Base-by-base conservation (phyloP, 2,329 filamentous ascomycete genomes). In the Pseudogymnoascus sp. region DNA sequence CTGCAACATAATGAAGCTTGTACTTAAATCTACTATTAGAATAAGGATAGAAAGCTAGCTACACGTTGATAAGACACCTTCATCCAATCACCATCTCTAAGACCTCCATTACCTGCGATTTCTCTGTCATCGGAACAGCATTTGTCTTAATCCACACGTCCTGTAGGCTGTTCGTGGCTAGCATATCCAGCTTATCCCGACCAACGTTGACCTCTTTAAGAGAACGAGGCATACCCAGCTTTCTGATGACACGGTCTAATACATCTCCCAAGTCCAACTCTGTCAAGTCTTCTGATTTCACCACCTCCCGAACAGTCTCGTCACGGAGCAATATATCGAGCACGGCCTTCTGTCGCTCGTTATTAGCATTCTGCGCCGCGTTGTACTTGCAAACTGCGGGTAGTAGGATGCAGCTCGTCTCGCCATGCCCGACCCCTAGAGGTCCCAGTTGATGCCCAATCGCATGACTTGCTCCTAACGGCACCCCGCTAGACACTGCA, bases 331-430 rank as follows among this genome's bases (percentile, higher is more conserved):
- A 31, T 6, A 31, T 6, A 31, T 31, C 29, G 29, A 31, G 29
- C 29, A 31, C 29, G 29, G 29, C 29, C 29, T 31, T 31, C 29
- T 8, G 29, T 31, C 29, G 7, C 29, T 31, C 29, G 29, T 31
- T 31, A 31, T 31, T 31, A 31, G 29, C 29, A 8, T 31, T 31
- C 6, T 31, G 29, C 7, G 29, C 29, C 29, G 29, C 29, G 64
- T 86, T 87, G 68, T 77, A 86, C 68, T 80, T 81, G 69, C 81
- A 81, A 5, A 86, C 82, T 0, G 80, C 77, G 0, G 83, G 82
- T 37, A 81, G 75, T 63, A 83, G 74, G 53, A 81, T 79, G 69
- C 79, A 86, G 67, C 80, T 83, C 29, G 83, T 86, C 71, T 85
- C 82, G 10, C 84, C 84, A 68, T 87, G 83, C 0, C 81, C 79